These are phyloP conservation scores for Spinacia oleracea DNA, from an alignment of 179 eudicot genomes.

Conservation along the genomic window DNA sequence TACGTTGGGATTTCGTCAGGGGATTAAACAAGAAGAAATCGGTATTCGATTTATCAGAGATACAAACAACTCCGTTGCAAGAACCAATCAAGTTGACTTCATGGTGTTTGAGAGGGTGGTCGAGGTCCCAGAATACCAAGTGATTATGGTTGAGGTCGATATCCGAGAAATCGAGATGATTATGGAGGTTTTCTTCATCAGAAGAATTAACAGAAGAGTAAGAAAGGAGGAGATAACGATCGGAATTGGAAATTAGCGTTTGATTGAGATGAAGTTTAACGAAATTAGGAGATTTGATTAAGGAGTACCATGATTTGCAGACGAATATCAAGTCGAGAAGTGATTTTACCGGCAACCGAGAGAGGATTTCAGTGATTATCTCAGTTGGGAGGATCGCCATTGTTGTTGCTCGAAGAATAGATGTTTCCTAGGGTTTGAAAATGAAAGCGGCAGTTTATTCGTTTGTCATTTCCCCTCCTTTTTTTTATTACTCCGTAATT, in stretches of 20 bases:
- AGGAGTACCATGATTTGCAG: background rate
- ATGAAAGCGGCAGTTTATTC: too few relatives aligned
- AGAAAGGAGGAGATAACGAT: conserved; percentile 13
- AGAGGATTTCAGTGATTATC: background rate
- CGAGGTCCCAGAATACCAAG: conserved; percentile 1
- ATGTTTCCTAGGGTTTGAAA: too few relatives aligned
- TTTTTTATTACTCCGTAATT: too few relatives aligned
- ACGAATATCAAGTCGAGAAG: background rate
- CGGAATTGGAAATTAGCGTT: conserved; percentile 9
- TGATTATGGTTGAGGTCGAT: background rate
- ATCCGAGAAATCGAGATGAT: background rate
- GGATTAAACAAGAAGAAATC: conserved; percentile 9
- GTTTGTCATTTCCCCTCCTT: too few relatives aligned
- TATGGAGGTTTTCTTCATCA: background rate
- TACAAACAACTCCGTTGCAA: conserved; percentile 7
- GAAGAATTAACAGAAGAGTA: too few relatives aligned
- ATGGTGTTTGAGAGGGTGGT: conserved; percentile 11
- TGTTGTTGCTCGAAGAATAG: too few relatives aligned
- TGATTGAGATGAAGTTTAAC: conserved; percentile 8
- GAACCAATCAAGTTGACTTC: background rate
- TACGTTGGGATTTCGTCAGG: background rate
- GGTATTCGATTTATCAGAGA: background rate
- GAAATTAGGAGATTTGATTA: background rate
- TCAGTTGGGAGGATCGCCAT: background rate
- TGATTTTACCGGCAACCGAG: background rate